A percentile compares a stretch with the other conserved stretches of the same genome.
Conservation (phyloP, 1,284 basidiomycete genomes). For the Pyrrhoderma noxium region DNA sequence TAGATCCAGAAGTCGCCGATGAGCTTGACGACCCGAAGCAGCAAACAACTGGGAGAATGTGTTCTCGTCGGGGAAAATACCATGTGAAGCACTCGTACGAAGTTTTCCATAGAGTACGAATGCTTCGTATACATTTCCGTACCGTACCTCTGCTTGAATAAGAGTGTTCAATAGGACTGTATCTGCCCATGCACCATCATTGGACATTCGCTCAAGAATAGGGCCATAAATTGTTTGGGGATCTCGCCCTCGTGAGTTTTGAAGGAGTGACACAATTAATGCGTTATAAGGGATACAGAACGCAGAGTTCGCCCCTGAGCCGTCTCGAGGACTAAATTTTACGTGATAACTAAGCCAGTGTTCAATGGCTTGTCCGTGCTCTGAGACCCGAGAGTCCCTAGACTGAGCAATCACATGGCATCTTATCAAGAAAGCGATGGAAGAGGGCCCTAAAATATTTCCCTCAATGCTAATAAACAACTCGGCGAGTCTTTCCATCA, state of each 20-base stretch:
- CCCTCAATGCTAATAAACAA: neutral
- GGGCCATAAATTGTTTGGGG: conserved; percentile 7
- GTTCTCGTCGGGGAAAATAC: conserved; percentile 8
- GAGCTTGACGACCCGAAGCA: neutral
- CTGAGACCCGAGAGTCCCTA: too few species aligned
- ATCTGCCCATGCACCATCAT: conserved; percentile 12
- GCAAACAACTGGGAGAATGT: conserved; percentile 14
- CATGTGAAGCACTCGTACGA: neutral
- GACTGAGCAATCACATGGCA: neutral
- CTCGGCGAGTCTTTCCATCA: neutral
- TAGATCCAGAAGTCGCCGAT: neutral
- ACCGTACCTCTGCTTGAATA: conserved; percentile 9
- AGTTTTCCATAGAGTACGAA: conserved; percentile 10
- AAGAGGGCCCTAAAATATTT: conserved; percentile 4
- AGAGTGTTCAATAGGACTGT: conserved; percentile 11
- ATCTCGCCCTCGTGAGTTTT: neutral
- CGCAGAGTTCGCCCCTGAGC: neutral
- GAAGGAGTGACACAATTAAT: neutral
- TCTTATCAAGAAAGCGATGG: conserved; percentile 6
- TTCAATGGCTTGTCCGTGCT: conserved; percentile 1
- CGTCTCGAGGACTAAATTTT: neutral
- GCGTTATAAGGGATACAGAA: conserved; percentile 8
- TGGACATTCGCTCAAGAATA: conserved; percentile 11
- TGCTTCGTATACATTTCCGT: neutral
- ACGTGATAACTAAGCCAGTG: conserved; percentile 14